phyloP scores from a whole-genome alignment of 768 basidiomycete species.

The Tulasnella sp. region DNA sequence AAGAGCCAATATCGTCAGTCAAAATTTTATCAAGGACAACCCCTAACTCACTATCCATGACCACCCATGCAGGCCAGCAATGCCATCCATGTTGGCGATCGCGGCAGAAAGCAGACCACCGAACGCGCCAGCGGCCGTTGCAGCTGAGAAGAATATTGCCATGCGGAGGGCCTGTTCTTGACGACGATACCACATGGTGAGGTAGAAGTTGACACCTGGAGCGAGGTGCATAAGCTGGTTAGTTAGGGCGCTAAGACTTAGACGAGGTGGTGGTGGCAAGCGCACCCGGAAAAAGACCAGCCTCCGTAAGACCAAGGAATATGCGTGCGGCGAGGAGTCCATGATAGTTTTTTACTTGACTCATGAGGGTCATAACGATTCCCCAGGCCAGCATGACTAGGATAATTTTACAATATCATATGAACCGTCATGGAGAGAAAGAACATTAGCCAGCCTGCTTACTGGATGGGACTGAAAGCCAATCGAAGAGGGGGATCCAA shows the following conservation, averaged over 20 bases:
- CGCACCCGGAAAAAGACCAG: constrained; percentile 44
- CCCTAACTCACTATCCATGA: constrained; percentile 33
- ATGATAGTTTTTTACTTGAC: constrained; percentile 54
- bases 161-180: constrained; percentile 66
- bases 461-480: neutral
- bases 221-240: neutral
- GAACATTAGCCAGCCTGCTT: neutral
- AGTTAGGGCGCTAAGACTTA: constrained; percentile 29
- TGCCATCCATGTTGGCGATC: constrained; percentile 47
- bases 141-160: constrained; percentile 65
- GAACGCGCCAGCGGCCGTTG: constrained; percentile 74
- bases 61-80: constrained; percentile 46
- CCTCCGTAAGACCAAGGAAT: constrained; percentile 61
- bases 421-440: constrained; percentile 28
- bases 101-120: constrained; percentile 47
- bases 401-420: constrained; percentile 19
- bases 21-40: neutral
- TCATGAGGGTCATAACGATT: constrained; percentile 51
- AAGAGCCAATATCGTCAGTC: neutral
- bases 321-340: constrained; percentile 48
- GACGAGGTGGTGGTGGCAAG: constrained; percentile 29
- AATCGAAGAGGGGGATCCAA: too few species aligned
- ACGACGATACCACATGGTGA: constrained; percentile 65
- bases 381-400: constrained; percentile 16
- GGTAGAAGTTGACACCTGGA: constrained; percentile 16